Conservation (phyloP, 805 yeast genomes). For the Candida piceae region DNA sequence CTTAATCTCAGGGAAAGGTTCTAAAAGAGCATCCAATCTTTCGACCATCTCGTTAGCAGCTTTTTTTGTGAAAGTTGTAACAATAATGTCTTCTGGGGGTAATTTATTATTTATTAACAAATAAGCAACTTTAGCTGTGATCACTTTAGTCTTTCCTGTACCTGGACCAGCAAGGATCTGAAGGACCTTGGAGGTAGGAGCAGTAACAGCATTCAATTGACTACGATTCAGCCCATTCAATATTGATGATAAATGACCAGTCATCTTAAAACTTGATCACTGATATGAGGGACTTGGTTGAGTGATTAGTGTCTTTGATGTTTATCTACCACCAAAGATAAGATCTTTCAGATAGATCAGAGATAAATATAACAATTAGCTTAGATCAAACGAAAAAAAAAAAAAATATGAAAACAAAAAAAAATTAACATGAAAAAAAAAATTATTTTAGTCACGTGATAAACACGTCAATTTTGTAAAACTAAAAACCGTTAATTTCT, state of each 20-base stretch:
- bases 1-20: slow-evolving; percentile 28
- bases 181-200: slow-evolving; percentile 34
- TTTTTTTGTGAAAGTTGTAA: slow-evolving; percentile 89
- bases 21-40: slow-evolving; percentile 41
- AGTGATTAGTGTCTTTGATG: too few species aligned
- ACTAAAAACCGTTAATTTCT: background rate
- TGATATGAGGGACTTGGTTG: too few species aligned
- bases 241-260: background rate
- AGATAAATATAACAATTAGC: too few species aligned
- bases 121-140: slow-evolving; percentile 74
- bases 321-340: too few species aligned
- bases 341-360: background rate
- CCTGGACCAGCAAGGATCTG: slow-evolving; percentile 61
- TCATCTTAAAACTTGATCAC: too few species aligned
- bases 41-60: slow-evolving; percentile 85
- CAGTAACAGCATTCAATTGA: slow-evolving; percentile 41
- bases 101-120: slow-evolving; percentile 47
- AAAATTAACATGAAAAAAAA: too few species aligned
- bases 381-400: too few species aligned
- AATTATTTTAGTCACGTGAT: too few species aligned
- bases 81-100: slow-evolving; percentile 61
- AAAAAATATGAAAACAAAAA: too few species aligned
- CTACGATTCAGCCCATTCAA: slow-evolving; percentile 31
- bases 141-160: slow-evolving; percentile 76
- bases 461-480: too few species aligned